Conservation (phyloP, 805 yeast genomes). For the Yamadazyma laniorum region DNA sequence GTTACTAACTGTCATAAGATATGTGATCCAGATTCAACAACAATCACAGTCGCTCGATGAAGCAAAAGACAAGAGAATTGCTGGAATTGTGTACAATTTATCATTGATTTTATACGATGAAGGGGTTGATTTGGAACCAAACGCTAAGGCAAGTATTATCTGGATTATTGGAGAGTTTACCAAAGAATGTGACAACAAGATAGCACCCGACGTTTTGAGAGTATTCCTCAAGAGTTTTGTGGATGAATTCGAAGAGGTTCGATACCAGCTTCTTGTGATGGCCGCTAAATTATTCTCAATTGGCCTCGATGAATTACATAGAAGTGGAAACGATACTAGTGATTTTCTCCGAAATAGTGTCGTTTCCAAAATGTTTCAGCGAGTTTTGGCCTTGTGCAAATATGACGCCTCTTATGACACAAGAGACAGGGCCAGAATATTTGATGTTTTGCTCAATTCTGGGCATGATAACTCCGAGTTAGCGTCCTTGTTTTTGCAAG, state of each 20-base stretch:
- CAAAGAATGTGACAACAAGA: conserved; percentile 25
- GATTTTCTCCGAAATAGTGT: conserved; percentile 25
- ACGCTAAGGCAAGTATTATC: conserved; percentile 77
- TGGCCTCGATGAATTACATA: conserved; percentile 45
- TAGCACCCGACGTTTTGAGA: conserved; percentile 79
- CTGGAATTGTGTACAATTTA: conserved; percentile 54
- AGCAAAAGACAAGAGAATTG: conserved; percentile 31
- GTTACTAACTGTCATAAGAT: conserved; percentile 68
- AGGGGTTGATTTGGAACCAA: conserved; percentile 22
- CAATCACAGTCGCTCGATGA: conserved; percentile 9
- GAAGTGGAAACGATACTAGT: conserved; percentile 23
- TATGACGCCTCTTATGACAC: conserved; percentile 76
- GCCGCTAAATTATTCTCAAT: conserved; percentile 70
- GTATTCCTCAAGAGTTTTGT: conserved; percentile 52
- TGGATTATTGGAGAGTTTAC: conserved; percentile 91
- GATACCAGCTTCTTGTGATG: conserved; percentile 68
- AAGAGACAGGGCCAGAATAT: conserved; percentile 80
- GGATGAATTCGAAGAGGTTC: conserved; percentile 53
- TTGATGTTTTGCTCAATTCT: conserved; percentile 57
- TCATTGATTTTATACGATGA: conserved; percentile 27
- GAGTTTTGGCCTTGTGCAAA: conserved; percentile 60
- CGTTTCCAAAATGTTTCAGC: conserved; percentile 54
- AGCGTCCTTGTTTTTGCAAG: conserved; percentile 70
- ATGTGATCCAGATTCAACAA: conserved; percentile 60
- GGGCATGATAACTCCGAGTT: conserved; percentile 47